Evolutionary conservation across 768 basidiomycete genomes (phyloP).

Genomic region (Collybiopsis luxurians): DNA sequence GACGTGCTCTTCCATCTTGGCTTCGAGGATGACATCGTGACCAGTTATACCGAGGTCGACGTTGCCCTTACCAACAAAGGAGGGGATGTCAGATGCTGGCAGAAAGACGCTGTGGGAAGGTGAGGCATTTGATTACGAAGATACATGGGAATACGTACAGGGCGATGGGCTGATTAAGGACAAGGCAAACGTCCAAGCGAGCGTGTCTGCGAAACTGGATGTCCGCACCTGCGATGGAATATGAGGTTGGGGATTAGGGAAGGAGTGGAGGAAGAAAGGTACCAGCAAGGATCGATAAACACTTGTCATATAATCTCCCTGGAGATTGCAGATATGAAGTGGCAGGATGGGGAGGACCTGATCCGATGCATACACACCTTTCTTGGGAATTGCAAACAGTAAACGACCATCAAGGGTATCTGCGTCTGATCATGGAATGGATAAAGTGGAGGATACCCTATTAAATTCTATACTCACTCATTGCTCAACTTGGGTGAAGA

Average conservation of each 20-base stretch:
- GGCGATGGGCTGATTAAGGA: slow-evolving; percentile 89
- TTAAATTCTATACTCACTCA: too few relatives aligned
- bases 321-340: slow-evolving; percentile 1
- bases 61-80: slow-evolving; percentile 96
- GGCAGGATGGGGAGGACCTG: too few relatives aligned
- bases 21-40: slow-evolving; percentile 94
- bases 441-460: background rate
- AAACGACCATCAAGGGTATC: slow-evolving; percentile 82
- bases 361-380: slow-evolving; percentile 54
- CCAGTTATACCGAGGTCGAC: slow-evolving; percentile 98
- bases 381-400: slow-evolving; percentile 96
- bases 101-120: slow-evolving; percentile 76
- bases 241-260: slow-evolving; percentile 10
- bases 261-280: slow-evolving; percentile 16
- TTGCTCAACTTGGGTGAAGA: too few relatives aligned
- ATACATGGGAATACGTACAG: slow-evolving; percentile 55
- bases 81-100: slow-evolving; percentile 95
- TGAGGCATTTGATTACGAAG: background rate
- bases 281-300: slow-evolving; percentile 83
- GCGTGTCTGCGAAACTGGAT: slow-evolving; percentile 89
- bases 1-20: slow-evolving; percentile 75
- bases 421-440: slow-evolving; percentile 39
- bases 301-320: slow-evolving; percentile 92
- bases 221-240: slow-evolving; percentile 69
- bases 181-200: slow-evolving; percentile 91